Evolutionary conservation across 2,329 filamentous ascomycete genomes (phyloP).

Genomic region (Penicillium sp.): DNA sequence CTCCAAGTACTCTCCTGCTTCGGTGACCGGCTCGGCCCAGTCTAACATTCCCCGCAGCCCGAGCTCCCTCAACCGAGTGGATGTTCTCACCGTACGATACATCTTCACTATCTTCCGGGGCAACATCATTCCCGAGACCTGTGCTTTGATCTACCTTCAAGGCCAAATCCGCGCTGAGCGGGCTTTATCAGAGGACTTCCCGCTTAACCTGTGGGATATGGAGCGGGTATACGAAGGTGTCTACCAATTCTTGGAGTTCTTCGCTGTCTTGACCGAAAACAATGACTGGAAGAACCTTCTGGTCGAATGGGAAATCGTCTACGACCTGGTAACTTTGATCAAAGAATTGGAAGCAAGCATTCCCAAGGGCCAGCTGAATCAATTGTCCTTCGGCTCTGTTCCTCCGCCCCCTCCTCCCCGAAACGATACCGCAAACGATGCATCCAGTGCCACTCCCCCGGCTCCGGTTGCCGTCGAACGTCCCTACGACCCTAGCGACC

Average conservation of each 20-base stretch:
- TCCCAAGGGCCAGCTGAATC: conserved; percentile 70
- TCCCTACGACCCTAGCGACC: conserved; percentile 57
- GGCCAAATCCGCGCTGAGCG: conserved; percentile 78
- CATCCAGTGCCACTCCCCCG: conserved; percentile 34
- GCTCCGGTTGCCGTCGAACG: conserved; percentile 59
- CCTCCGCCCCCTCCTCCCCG: conserved; percentile 27
- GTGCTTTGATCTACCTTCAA: conserved; percentile 90
- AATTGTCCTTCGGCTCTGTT: conserved; percentile 31
- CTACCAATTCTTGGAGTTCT: conserved; percentile 90
- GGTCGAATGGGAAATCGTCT: conserved; percentile 87
- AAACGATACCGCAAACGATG: conserved; percentile 30
- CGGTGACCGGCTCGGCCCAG: conserved; percentile 48
- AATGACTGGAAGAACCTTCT: conserved; percentile 78
- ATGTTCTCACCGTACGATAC: conserved; percentile 74
- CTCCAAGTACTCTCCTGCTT: conserved; percentile 53
- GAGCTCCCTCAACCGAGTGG: conserved; percentile 54
- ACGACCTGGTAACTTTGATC: conserved; percentile 82
- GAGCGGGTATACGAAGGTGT: conserved; percentile 93
- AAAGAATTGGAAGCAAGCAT: conserved; percentile 86
- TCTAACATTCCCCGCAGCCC: conserved; percentile 58
- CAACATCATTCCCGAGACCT: conserved; percentile 89
- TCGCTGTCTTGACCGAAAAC: conserved; percentile 84
- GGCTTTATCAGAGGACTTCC: conserved; percentile 80
- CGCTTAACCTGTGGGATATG: conserved; percentile 95
- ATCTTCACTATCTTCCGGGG: conserved; percentile 90